A percentile compares a stretch with the other conserved stretches of the same genome.
phyloP scores from a whole-genome alignment of 2,329 filamentous ascomycete genomes.

The Diplocarpon rosae region DNA sequence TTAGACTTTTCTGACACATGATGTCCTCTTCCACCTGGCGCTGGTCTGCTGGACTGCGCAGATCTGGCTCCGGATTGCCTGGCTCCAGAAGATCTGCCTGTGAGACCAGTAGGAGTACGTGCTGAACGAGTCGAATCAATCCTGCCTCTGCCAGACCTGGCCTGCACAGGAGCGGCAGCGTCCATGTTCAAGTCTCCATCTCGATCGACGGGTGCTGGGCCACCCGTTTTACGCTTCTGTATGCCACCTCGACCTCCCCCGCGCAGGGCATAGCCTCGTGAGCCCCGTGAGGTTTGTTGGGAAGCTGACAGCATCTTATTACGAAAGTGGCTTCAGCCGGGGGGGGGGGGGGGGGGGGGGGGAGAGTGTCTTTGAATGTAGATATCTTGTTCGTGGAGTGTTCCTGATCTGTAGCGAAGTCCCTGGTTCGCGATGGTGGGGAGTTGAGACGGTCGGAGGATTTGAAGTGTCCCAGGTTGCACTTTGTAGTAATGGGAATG shows the following conservation, averaged over 20 bases:
- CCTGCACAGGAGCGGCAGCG: conserved; percentile 25
- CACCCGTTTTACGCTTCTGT: conserved; percentile 34
- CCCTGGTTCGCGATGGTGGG: neutral
- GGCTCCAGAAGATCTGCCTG: neutral
- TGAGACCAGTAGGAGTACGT: neutral
- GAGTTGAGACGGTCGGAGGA: conserved; percentile 4
- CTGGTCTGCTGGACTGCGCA: conserved; percentile 19
- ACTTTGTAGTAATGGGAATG: no score
- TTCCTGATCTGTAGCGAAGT: neutral
- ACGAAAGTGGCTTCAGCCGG: neutral
- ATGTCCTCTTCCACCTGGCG: conserved; percentile 26
- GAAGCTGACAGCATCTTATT: conserved; percentile 2
- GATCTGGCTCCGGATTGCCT: conserved; percentile 15
- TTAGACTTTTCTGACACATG: conserved; percentile 19
- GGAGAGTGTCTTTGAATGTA: neutral
- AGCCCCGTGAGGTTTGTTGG: conserved; percentile 18
- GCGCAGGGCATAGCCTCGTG: conserved; percentile 20
- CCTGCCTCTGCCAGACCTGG: conserved; percentile 20
- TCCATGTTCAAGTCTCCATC: conserved; percentile 55
- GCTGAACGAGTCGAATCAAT: conserved; percentile 5
- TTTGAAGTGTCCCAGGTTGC: conserved; percentile 3
- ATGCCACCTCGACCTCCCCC: conserved; percentile 36
- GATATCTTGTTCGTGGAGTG: neutral
- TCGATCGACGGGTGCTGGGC: conserved; percentile 36
- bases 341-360: neutral